phyloP scores from a whole-genome alignment of 2,329 filamentous ascomycete genomes.

The Metarhizium humberi region DNA sequence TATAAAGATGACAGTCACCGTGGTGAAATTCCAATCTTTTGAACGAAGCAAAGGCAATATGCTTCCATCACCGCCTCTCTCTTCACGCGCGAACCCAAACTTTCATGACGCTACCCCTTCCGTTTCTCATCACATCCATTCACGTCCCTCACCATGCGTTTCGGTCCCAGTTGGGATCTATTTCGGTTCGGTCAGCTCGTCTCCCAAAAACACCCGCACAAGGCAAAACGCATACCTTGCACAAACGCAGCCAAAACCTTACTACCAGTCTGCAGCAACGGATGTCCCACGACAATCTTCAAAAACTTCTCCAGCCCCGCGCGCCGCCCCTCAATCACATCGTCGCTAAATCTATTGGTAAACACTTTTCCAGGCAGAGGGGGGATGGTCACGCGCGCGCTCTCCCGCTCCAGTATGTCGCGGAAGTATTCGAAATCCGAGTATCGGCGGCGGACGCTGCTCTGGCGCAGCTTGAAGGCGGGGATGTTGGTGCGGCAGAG shows the following conservation, averaged over 20 bases:
- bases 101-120: neutral
- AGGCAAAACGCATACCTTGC: conserved; percentile 54
- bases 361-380: conserved; percentile 96
- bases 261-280: conserved; percentile 91
- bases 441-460: conserved; percentile 84
- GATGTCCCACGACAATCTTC: conserved; percentile 95
- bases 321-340: conserved; percentile 90
- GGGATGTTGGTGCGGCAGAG: conserved; percentile 97
- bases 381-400: conserved; percentile 87
- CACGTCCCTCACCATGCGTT: conserved; percentile 62
- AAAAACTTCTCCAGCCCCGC: conserved; percentile 91
- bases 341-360: conserved; percentile 94
- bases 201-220: neutral
- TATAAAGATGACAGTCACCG: neutral
- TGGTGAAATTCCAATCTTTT: neutral
- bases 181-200: neutral
- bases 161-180: conserved; percentile 83
- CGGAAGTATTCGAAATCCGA: conserved; percentile 98
- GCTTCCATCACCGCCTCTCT: neutral
- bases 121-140: neutral
- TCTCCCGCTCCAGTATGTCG: conserved; percentile 94
- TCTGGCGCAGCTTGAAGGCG: conserved; percentile 90
- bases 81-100: neutral
- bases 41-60: neutral
- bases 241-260: conserved; percentile 95